These are phyloP conservation scores for Eutypella sp. DNA, from an alignment of 2,329 filamentous ascomycete species.

Conservation along the genomic window DNA sequence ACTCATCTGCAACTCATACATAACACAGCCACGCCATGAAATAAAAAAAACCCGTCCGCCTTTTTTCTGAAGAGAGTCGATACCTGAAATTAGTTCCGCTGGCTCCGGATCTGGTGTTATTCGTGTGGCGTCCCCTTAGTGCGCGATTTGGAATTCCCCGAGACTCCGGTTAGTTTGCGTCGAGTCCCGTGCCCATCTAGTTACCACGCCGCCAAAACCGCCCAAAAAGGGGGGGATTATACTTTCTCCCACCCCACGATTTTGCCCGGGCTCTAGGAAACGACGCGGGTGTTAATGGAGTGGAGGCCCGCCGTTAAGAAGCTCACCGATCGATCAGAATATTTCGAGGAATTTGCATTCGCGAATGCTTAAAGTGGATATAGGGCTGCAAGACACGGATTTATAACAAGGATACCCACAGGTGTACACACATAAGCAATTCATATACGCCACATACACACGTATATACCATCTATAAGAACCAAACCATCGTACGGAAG, in stretches of 20 bases:
- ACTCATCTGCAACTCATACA: too few relatives aligned
- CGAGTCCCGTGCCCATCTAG: not conserved
- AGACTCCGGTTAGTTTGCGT: not conserved
- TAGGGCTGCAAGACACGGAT: not conserved
- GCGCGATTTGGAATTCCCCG: not conserved
- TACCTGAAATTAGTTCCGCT: not conserved
- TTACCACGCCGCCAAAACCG: not conserved
- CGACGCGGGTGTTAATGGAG: not conserved
- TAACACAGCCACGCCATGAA: too few relatives aligned
- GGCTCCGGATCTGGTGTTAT: not conserved
- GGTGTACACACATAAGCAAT: too few relatives aligned
- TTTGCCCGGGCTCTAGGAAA: not conserved
- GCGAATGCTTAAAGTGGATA: not conserved
- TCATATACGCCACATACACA: too few relatives aligned
- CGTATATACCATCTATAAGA: too few relatives aligned
- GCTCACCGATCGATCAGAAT: not conserved
- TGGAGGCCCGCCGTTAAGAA: not conserved
- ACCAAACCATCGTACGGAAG: too few relatives aligned
- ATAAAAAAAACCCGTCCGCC: too few relatives aligned
- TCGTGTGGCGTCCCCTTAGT: not conserved
- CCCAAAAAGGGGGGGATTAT: too few relatives aligned
- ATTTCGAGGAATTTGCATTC: not conserved
- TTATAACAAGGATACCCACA: conserved; percentile 3
- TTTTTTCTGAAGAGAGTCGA: not conserved
- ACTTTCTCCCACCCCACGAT: too few relatives aligned